phyloP scores from a whole-genome alignment of 2,329 filamentous ascomycete species.

The Colletotrichum somersetense region DNA sequence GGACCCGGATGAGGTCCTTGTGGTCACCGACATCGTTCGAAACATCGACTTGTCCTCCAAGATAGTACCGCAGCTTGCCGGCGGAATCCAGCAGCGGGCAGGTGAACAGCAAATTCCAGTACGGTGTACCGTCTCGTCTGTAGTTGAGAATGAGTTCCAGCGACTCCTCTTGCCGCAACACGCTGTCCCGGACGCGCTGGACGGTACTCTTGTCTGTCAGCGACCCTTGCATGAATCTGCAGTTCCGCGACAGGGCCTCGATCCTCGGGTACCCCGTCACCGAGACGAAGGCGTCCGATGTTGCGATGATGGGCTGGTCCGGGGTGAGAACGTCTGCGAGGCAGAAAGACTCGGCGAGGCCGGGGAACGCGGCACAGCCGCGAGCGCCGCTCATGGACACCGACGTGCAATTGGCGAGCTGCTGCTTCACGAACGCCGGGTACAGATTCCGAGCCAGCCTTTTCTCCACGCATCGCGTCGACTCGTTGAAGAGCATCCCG shows the following conservation, averaged over 20 bases:
- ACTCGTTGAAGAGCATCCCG: constrained; percentile 58
- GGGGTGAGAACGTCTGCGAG: constrained; percentile 64
- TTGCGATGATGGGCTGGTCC: constrained; percentile 64
- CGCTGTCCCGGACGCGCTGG: constrained; percentile 56
- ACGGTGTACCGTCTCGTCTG: constrained; percentile 63
- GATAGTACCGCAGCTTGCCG: constrained; percentile 64
- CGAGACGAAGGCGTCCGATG: constrained; percentile 65
- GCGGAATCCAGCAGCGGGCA: constrained; percentile 63
- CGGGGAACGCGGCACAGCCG: constrained; percentile 58
- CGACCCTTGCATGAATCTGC: constrained; percentile 62
- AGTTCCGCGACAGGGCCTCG: constrained; percentile 64
- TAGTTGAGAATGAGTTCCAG: constrained; percentile 66
- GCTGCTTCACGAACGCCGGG: constrained; percentile 65
- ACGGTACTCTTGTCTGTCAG: constrained; percentile 59
- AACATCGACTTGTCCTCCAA: constrained; percentile 70
- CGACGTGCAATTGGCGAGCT: constrained; percentile 61
- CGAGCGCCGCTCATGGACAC: constrained; percentile 57
- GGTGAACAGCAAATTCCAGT: constrained; percentile 69
- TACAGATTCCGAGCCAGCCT: constrained; percentile 61
- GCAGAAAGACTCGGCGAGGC: constrained; percentile 70
- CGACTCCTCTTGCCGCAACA: constrained; percentile 58
- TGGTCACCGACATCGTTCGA: constrained; percentile 64
- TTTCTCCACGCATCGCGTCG: constrained; percentile 59
- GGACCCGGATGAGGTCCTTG: constrained; percentile 63
- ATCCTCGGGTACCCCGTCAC: constrained; percentile 62